Conservation (phyloP, 176 grass and related monocot species). For the Lolium rigidum region DNA sequence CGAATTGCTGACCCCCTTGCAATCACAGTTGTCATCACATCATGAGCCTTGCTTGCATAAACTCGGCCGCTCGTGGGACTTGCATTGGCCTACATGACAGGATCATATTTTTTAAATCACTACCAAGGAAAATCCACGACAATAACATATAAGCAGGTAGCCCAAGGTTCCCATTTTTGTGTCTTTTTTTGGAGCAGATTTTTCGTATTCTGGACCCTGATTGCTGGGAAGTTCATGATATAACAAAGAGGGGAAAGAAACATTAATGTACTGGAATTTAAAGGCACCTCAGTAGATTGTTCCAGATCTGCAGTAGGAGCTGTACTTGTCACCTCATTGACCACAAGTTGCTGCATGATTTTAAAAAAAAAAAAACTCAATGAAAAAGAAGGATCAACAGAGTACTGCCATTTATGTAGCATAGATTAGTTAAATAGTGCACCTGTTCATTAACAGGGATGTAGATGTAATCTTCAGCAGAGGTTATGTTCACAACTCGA, state of each 20-base stretch:
- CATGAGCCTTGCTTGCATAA: constrained; percentile 84
- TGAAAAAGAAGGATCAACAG: constrained; percentile 16
- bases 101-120: neutral
- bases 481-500: constrained; percentile 79
- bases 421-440: constrained; percentile 31
- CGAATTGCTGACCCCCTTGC: constrained; percentile 84
- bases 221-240: neutral
- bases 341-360: constrained; percentile 66
- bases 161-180: neutral
- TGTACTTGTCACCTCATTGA: constrained; percentile 59
- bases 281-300: constrained; percentile 60
- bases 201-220: neutral
- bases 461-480: constrained; percentile 92
- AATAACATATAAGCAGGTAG: constrained; percentile 29
- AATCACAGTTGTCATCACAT: constrained; percentile 80
- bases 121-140: constrained; percentile 5
- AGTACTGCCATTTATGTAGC: constrained; percentile 25
- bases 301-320: constrained; percentile 49
- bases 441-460: constrained; percentile 76
- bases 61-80: constrained; percentile 55
- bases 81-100: constrained; percentile 52
- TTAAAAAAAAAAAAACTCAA: constrained; percentile 35
- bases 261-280: constrained; percentile 38
- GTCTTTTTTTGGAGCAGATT: neutral
- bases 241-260: constrained; percentile 12